phyloP scores from a whole-genome alignment of 2,329 filamentous ascomycete species.

The Paraconiothyrium brasiliense region DNA sequence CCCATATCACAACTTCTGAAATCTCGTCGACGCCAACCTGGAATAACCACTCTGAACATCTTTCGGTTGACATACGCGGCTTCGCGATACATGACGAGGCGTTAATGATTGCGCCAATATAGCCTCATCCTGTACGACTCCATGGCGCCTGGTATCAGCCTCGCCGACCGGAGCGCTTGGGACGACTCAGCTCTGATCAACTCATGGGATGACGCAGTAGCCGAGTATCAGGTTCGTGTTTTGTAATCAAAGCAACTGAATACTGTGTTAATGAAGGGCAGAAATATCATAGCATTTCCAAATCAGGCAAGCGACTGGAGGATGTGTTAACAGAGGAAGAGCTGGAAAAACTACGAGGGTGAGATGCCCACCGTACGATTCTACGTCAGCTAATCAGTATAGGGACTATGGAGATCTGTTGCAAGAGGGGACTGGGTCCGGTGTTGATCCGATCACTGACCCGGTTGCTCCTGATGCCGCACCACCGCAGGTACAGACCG shows the following conservation, averaged over 20 bases:
- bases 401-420: slow-evolving; percentile 47
- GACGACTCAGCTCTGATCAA: slow-evolving; percentile 49
- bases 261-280: slow-evolving; percentile 18
- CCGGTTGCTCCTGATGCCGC: slow-evolving; percentile 38
- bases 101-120: background rate
- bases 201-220: slow-evolving; percentile 48
- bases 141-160: slow-evolving; percentile 38
- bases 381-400: slow-evolving; percentile 11
- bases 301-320: slow-evolving; percentile 47
- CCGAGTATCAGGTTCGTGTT: slow-evolving; percentile 46
- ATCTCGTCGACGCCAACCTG: background rate
- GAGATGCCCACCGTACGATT: slow-evolving; percentile 17
- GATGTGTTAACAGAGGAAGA: slow-evolving; percentile 46
- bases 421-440: slow-evolving; percentile 29
- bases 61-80: no score
- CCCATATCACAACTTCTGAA: background rate
- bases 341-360: slow-evolving; percentile 42
- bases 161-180: slow-evolving; percentile 47
- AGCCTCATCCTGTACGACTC: background rate
- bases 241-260: background rate
- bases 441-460: slow-evolving; percentile 30
- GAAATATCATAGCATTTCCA: slow-evolving; percentile 52
- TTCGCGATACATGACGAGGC: background rate
- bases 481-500: slow-evolving; percentile 29
- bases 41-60: background rate